Evolutionary conservation across 1,284 basidiomycete species (phyloP), one percentile per base, ranked within the genome.

Genomic region (Entoloma clypeatum): DNA sequence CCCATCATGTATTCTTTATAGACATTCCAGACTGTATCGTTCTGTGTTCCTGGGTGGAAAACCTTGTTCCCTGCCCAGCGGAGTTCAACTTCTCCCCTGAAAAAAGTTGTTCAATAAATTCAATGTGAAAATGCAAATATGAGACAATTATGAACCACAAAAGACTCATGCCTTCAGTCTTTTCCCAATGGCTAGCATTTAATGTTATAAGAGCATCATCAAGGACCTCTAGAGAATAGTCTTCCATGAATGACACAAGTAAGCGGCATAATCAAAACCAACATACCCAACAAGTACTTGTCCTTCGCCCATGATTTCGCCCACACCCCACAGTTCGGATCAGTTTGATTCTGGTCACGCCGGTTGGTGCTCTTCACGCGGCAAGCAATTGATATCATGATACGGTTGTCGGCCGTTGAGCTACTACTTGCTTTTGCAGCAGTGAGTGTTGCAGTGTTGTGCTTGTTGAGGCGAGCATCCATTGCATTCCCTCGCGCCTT

Each of bases 81-180:
- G 17, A 53, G 29, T 34, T 53, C 49, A 26, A 53, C 49, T 25
- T 53, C 49, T 18, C 41, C 42, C 1, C 51, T 53, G 9, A n/a
- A 22, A 9, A 3, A 21, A 35, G 10, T 21, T 35, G 19, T 4
- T 29, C n/a, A 40, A 25, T 32, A 7, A 30, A 39, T 9, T 6
- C 14, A 24, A 23, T 16, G 25, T 19, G 14, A 16, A 16, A 22
- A 30, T n/a, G n/a, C n/a, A 36, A 17, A 18, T 29, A 31, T 18
- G 40, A 34, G 23, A 23, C 26, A 23, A 9, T 17, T 9, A 41
- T 41, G 23, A 17, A 50, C 48, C 19, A n/a, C 16, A 34, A 17
- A 29, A 53, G 49, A n/a, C 17, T 39, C 39, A 49, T 51, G 10
- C 49, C 44, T 7, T 49, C 7, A 11, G 13, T 22, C n/a, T 45